Evolutionary conservation across 83 land plant genomes (phyloP), one percentile per base, ranked within the genome.

Genomic region (Picea abies): DNA sequence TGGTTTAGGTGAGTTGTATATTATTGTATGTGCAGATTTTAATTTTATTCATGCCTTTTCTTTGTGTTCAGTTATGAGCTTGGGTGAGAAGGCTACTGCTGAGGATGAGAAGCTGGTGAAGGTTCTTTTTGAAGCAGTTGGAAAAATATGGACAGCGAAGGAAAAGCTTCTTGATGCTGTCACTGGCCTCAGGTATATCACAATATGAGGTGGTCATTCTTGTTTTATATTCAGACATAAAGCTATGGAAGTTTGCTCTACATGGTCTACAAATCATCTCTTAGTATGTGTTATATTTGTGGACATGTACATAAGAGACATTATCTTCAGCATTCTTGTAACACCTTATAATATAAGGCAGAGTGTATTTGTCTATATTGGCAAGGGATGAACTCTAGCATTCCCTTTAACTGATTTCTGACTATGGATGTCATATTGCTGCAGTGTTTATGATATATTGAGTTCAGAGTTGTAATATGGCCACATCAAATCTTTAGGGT

Each of bases 121-220:
- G 20, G 82, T 79, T 68, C 69, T 97, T 35, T 97, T 97, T 89
- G 88, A 88, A 63, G 95, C 98, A 29, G 79, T 97, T 58, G 99
- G 99, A 49, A 93, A 91, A 67, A 85, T 91, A 15, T 93, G 96
- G 90, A 85, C 72, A 64, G 94, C 91, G 26, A 92, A 97, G 29
- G 99, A 97, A 89, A 97, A 97, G 82, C 88, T 88, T 69, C 87
- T 97, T 89, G 94, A 97, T 91, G 99, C 96, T 82, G 90, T 96
- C 66, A 97, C 99, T 64, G 99, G 99, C 76, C 84, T 96, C 73
- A 96, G 99, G 99, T 96, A 84, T 63, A 56, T 56, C 63, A 56
- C n/a, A 60, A 3, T 83, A 9, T 49, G 5, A 25, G 73, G 44
- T 80, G 80, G 63, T 25, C 10, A 22, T 19, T 19, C 79, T 79